Base-by-base conservation (phyloP, 306 rosid genomes). In the Fragaria ananassa region DNA sequence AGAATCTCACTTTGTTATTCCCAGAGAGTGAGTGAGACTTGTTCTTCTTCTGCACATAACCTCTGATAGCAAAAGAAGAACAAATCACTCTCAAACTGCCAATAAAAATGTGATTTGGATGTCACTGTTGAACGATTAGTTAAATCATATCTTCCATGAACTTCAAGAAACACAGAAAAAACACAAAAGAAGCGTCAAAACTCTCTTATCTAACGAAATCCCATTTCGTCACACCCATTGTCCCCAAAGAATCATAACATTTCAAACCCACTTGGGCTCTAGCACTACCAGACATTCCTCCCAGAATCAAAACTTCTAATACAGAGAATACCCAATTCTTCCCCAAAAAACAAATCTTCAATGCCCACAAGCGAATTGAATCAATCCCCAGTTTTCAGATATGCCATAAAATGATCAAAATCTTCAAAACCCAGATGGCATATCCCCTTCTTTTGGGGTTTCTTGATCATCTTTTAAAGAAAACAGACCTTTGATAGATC, bases 111-210 rank as follows among this genome's bases (percentile, higher is more conserved):
- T 5, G 51, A 34, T 51, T 35, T 10, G 12, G 51, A 56, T 39
- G 70, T 53, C 17, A 68, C n/a, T 74, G 75, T 75, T 56, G 4
- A 70, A 19, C 71, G 57, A 83, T 74, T 77, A 67, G 81, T 46
- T 81, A 67, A 63, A 82, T 39, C 53, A 77, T 2, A 1, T 61
- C 1, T 73, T 58, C 84, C 89, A 89, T 78, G 75, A 89, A 89
- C 66, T 76, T 81, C 85, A 56, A 87, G 86, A 87, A 87, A 85
- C 63, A 80, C 67, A 85, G 83, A 74, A 11, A 29, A 70, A 25
- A 74, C 79, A 72, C 21, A 50, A 8, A 41, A 34, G 45, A 45
- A 44, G 17, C 61, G 67, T 56, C 44, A 65, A 74, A 54, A 74
- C 50, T 41, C 44, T 54, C 67, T 35, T 25, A 58, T 17, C 51